Base-by-base conservation (phyloP, 352 stramenopile species). In the Pythium inflatum region DNA sequence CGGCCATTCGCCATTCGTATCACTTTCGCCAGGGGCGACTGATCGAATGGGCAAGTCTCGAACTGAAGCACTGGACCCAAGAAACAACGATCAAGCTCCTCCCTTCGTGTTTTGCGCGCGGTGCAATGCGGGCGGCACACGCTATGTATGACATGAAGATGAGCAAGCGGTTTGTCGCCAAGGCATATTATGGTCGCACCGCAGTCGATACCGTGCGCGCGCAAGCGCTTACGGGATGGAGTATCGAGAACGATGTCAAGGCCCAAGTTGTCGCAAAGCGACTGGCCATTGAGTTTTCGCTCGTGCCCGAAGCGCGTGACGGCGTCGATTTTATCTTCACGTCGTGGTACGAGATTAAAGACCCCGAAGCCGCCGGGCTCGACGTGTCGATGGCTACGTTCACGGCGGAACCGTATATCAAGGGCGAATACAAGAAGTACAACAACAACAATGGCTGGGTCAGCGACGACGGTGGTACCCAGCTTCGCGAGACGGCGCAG, bases 371-470 rank as follows among this genome's bases (percentile, higher is more conserved):
- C 8, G 55, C 34, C 5, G 76, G 66, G 3, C 48, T 73, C 7
- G 38, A n/a, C 27, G 5, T 43, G 5, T 51, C 66, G 2, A 78
- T 78, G 73, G 31, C 67, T 8, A 48, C 66, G 48, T 77, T 84
- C 36, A 84, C 76, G 3, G 76, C 76, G 5, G 76, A 86, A 36
- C 74, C 78, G 24, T 80, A 74, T 38, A 78, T 85, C 28, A 12
- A 20, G 8, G 75, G 76, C 9, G 46, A 73, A 28, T 85, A 80
- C 74, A 74, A 76, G 50, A 85, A 83, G 74, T 86, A 80, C 69
- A 81, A 82, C 68, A 82, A 76, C 65, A 79, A 79, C 48, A 82
- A 78, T 20, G 70, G 68, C 16, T 81, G 71, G 74, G 66, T 73
- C 18, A 43, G 45, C n/a, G 50, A 70, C 30, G 12, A 33, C 0